Evolutionary conservation across 192 early-diverging fungal species (phyloP), one percentile per base, ranked within the genome.

Genomic region (Entrophospora sp.): DNA sequence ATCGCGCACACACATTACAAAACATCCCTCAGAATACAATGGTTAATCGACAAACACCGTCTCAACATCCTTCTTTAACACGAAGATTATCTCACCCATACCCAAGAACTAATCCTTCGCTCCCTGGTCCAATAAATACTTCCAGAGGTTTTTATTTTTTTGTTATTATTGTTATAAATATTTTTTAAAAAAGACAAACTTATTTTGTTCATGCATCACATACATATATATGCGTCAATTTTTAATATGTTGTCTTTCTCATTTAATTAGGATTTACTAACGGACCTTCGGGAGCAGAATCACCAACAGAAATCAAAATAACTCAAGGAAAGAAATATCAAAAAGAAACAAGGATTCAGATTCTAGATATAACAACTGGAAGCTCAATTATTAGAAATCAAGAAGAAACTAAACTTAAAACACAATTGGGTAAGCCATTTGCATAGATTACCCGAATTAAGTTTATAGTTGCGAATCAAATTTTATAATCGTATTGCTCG

Each of bases 331-430:
- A 66, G 43, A 66, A 42, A 55, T 66, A 45, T 42, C 51, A 38
- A 18, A 66, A 66, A 55, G 51, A 34, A n/a, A 42, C 48, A n/a
- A 53, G 38, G 43, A 66, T 66, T 31, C 64, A 66, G 28, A 66
- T 66, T 22, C 48, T 66, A 55, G 64, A 66, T 66, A 55, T 66
- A 49, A 24, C 51, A 3, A 43, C 25, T 3, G 64, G 51, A 3
- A 42, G 51, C 3, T 38, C 49, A 30, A 66, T 66, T 24, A 66
- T 55, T 6, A 53, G 38, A 55, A 55, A 38, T 32, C 64, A 66
- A 40, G 36, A 66, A 55, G 64, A 66, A 42, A 40, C 36, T 20
- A 51, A 31, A 27, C 24, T 35, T 25, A 51, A 66, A 22, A 66
- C 64, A 13, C 64, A 66, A 44, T 27, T 51, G 31, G 63, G 63